These are phyloP conservation scores for Fagus sylvatica DNA, from an alignment of 306 rosid genomes.

Conservation along the genomic window DNA sequence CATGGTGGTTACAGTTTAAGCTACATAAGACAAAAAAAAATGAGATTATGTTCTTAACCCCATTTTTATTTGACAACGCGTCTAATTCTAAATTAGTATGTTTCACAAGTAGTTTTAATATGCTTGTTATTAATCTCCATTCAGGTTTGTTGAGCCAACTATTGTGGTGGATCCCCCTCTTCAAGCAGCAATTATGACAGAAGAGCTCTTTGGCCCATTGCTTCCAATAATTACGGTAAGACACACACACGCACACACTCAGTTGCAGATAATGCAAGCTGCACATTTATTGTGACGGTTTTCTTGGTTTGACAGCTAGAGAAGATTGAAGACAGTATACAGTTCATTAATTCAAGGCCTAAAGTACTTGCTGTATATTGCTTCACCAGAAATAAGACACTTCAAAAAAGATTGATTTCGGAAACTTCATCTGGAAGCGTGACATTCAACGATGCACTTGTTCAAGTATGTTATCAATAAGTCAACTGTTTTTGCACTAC, in stretches of 20 bases:
- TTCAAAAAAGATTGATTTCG: constrained; percentile 53
- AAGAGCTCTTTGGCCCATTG: constrained; percentile 79
- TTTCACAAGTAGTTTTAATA: no score
- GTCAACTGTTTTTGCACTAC: background rate
- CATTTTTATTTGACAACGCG: no score
- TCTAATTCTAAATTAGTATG: no score
- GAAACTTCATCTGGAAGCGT: constrained; percentile 78
- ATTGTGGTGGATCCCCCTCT: constrained; percentile 73
- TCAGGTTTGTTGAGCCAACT: constrained; percentile 83
- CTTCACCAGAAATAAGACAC: constrained; percentile 52
- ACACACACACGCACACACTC: background rate
- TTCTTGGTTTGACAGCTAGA: constrained; percentile 47
- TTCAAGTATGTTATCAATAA: constrained; percentile 45
- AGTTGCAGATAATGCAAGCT: no score
- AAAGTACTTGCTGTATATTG: constrained; percentile 67
- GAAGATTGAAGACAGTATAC: constrained; percentile 67
- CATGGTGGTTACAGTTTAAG: background rate
- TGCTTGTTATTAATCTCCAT: background rate
- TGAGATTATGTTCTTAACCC: no score
- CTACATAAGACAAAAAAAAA: background rate
- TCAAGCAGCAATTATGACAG: constrained; percentile 60
- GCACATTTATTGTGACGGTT: background rate
- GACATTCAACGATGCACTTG: constrained; percentile 54
- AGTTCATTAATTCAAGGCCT: constrained; percentile 65
- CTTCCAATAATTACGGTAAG: constrained; percentile 76